A percentile compares a stretch with the other conserved stretches of the same genome.
These are phyloP conservation scores for Schwanniomyces polymorphus DNA, from an alignment of 805 yeast species.

Conservation along the genomic window DNA sequence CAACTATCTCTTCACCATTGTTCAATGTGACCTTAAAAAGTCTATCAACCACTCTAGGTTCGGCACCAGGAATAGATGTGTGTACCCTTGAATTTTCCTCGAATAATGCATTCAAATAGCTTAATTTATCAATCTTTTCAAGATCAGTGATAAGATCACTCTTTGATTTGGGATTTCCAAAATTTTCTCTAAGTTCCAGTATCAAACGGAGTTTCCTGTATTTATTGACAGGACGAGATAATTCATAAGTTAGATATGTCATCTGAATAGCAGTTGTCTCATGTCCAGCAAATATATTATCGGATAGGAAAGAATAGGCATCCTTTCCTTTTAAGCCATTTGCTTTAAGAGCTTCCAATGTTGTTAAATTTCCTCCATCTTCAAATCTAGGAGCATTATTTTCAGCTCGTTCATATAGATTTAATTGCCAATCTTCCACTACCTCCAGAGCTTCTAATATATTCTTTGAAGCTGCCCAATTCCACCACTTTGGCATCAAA, in stretches of 20 bases:
- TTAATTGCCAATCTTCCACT: slow-evolving; percentile 49
- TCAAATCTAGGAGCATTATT: slow-evolving; percentile 20
- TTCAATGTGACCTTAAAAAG: slow-evolving; percentile 22
- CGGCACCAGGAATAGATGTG: slow-evolving; percentile 74
- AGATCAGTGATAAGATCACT: slow-evolving; percentile 23
- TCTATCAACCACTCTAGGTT: slow-evolving; percentile 52
- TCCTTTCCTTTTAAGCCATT: slow-evolving; percentile 29
- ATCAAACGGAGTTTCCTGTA: slow-evolving; percentile 48
- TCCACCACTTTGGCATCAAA: slow-evolving; percentile 53
- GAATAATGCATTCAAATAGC: slow-evolving; percentile 60
- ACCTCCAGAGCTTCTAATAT: slow-evolving; percentile 36
- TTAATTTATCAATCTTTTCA: slow-evolving; percentile 47
- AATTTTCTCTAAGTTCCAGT: slow-evolving; percentile 42
- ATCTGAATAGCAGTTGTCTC: slow-evolving; percentile 72
- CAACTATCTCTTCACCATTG: slow-evolving; percentile 18
- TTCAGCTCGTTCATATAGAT: slow-evolving; percentile 34
- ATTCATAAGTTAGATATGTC: slow-evolving; percentile 57
- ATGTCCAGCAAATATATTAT: slow-evolving; percentile 76
- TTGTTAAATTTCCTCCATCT: slow-evolving; percentile 21
- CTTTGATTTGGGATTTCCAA: slow-evolving; percentile 28
- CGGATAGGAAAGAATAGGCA: slow-evolving; percentile 46
- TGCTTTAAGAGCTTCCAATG: slow-evolving; percentile 33
- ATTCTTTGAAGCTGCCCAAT: slow-evolving; percentile 43
- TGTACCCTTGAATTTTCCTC: slow-evolving; percentile 63
- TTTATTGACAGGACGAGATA: slow-evolving; percentile 50